phyloP scores from a whole-genome alignment of 1,139 yeast genomes.

The Kluyveromyces marxianus region DNA sequence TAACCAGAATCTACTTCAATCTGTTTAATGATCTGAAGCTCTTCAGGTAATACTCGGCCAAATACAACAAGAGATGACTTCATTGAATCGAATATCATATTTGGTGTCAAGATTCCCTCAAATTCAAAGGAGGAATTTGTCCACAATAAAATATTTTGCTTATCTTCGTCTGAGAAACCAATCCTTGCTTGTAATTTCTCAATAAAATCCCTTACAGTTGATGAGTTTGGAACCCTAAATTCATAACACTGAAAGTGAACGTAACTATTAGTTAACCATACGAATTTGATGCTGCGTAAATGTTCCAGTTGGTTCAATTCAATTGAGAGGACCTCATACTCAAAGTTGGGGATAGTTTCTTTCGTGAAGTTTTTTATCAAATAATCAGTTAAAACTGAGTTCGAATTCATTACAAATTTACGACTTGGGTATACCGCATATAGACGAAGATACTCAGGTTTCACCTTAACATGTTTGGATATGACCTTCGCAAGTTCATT shows the following conservation, averaged over 20 bases:
- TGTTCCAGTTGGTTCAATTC: constrained; percentile 72
- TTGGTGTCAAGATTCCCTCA: constrained; percentile 28
- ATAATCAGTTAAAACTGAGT: constrained; percentile 31
- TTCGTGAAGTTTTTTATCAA: constrained; percentile 45
- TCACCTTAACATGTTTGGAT: constrained; percentile 45
- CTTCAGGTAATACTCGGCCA: constrained; percentile 37
- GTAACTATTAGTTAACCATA: constrained; percentile 56
- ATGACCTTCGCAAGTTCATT: constrained; percentile 53
- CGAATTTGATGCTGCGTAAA: constrained; percentile 54
- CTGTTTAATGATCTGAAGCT: constrained; percentile 21
- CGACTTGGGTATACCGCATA: constrained; percentile 54
- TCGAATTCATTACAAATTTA: constrained; percentile 35
- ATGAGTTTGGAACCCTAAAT: constrained; percentile 56
- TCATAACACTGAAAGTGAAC: constrained; percentile 64
- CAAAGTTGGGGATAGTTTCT: constrained; percentile 43
- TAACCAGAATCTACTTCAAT: constrained; percentile 17
- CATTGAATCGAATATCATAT: constrained; percentile 25
- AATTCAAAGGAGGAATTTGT: constrained; percentile 32
- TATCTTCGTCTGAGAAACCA: constrained; percentile 42
- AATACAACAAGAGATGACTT: constrained; percentile 27
- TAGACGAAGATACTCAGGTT: constrained; percentile 59
- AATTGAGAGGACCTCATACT: constrained; percentile 70
- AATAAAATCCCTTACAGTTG: constrained; percentile 51
- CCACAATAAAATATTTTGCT: constrained; percentile 43
- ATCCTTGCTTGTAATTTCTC: constrained; percentile 50